phyloP scores from a whole-genome alignment of 2,329 filamentous ascomycete genomes.

The Fusarium aywerte region DNA sequence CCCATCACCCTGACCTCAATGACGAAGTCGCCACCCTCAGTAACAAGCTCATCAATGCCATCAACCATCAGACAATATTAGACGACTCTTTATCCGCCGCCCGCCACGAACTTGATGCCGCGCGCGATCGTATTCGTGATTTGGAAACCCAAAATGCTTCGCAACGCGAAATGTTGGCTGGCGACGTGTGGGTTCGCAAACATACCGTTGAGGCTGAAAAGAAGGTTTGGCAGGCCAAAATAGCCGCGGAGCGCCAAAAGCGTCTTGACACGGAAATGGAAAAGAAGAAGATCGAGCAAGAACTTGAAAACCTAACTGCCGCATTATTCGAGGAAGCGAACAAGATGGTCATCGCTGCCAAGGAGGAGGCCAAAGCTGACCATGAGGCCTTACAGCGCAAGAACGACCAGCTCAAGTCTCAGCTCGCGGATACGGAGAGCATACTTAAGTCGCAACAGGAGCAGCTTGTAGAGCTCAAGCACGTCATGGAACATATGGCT shows the following conservation, averaged over 20 bases:
- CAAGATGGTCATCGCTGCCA: conserved; percentile 91
- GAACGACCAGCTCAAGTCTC: conserved; percentile 86
- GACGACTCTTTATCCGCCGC: conserved; percentile 88
- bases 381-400: conserved; percentile 83
- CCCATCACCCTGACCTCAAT: conserved; percentile 66
- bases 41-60: conserved; percentile 95
- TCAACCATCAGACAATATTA: conserved; percentile 93
- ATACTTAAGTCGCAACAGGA: conserved; percentile 92
- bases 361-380: conserved; percentile 87
- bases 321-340: conserved; percentile 99
- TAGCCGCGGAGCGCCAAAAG: conserved; percentile 73
- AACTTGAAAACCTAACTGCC: conserved; percentile 88
- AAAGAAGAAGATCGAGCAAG: conserved; percentile 90
- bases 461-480: conserved; percentile 89
- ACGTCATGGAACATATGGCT: conserved; percentile 88
- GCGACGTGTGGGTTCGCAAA: conserved; percentile 80
- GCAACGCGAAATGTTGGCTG: conserved; percentile 76
- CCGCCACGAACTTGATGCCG: conserved; percentile 82
- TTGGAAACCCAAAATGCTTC: conserved; percentile 74
- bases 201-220: conserved; percentile 80
- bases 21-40: conserved; percentile 89
- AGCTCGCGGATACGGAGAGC: conserved; percentile 86
- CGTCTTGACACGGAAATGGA: conserved; percentile 76
- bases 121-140: conserved; percentile 72
- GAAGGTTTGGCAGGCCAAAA: conserved; percentile 64